phyloP scores from a whole-genome alignment of 73 alveolate species.

The Blepharisma japonicum region DNA sequence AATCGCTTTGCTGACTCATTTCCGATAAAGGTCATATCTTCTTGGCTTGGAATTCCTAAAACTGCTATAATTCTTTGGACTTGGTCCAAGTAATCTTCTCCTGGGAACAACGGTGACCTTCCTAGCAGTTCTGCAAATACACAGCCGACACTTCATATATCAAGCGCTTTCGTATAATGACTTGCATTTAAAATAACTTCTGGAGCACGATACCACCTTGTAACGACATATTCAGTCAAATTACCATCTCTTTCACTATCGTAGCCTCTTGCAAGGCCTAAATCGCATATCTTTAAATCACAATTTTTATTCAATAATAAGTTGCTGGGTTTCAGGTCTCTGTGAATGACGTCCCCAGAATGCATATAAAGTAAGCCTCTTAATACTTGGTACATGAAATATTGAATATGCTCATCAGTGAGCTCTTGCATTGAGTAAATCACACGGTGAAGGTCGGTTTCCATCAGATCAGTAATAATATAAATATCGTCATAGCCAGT shows the following conservation, averaged over 20 bases:
- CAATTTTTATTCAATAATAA: slow-evolving; percentile 54
- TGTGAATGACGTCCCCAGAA: slow-evolving; percentile 75
- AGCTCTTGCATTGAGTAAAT: slow-evolving; percentile 79
- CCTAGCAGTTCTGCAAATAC: slow-evolving; percentile 82
- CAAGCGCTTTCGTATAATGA: slow-evolving; percentile 74
- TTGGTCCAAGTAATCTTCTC: slow-evolving; percentile 84
- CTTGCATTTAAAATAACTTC: slow-evolving; percentile 72
- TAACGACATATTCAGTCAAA: slow-evolving; percentile 75
- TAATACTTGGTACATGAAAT: slow-evolving; percentile 65
- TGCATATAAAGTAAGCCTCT: slow-evolving; percentile 68
- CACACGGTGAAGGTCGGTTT: slow-evolving; percentile 81
- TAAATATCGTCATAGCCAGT: slow-evolving; percentile 81
- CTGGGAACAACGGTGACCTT: slow-evolving; percentile 89
- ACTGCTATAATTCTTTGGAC: slow-evolving; percentile 7
- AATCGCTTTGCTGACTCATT: background rate
- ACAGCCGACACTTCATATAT: slow-evolving; percentile 82
- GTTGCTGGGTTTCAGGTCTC: slow-evolving; percentile 72
- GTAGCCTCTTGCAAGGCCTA: slow-evolving; percentile 55
- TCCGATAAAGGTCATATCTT: background rate
- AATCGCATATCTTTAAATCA: slow-evolving; percentile 50
- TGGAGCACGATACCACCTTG: slow-evolving; percentile 61
- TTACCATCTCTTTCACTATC: slow-evolving; percentile 62
- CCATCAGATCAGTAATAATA: slow-evolving; percentile 80
- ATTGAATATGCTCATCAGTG: slow-evolving; percentile 86
- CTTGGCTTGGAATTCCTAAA: slow-evolving; percentile 11